Conservation (phyloP, 2,329 filamentous ascomycete species). For the Venturiaceae sp. region DNA sequence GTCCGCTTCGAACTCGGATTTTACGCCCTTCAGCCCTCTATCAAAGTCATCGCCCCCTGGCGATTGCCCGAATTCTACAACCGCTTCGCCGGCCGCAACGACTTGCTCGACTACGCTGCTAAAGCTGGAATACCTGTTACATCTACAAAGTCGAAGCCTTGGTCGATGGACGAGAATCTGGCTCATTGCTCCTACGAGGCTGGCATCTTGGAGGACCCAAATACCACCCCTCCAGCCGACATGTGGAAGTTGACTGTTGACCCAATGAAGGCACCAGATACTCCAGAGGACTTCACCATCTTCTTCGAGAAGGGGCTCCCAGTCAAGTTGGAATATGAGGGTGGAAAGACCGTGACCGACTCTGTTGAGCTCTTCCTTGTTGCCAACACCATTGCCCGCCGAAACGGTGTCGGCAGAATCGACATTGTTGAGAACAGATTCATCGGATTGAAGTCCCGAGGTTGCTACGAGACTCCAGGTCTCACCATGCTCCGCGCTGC, state of each 20-base stretch:
- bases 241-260: slow-evolving; percentile 67
- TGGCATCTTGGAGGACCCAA: slow-evolving; percentile 60
- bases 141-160: slow-evolving; percentile 63
- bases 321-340: slow-evolving; percentile 47
- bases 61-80: slow-evolving; percentile 60
- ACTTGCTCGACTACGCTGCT: slow-evolving; percentile 62
- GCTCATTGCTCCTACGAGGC: slow-evolving; percentile 75
- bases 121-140: slow-evolving; percentile 60
- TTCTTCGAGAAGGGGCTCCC: slow-evolving; percentile 69
- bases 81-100: slow-evolving; percentile 60
- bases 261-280: slow-evolving; percentile 59
- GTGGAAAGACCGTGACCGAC: slow-evolving; percentile 50
- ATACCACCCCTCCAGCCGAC: slow-evolving; percentile 58
- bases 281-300: slow-evolving; percentile 61
- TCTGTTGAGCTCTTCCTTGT: slow-evolving; percentile 62
- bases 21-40: slow-evolving; percentile 52
- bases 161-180: slow-evolving; percentile 58
- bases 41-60: slow-evolving; percentile 68
- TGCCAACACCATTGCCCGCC: slow-evolving; percentile 61
- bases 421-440: slow-evolving; percentile 79
- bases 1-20: slow-evolving; percentile 52
- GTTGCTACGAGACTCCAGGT: slow-evolving; percentile 59
- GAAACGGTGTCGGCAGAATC: slow-evolving; percentile 67
- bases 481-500: slow-evolving; percentile 42
- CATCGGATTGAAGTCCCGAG: slow-evolving; percentile 70